phyloP scores from a whole-genome alignment of 352 stramenopile genomes.

The Globisporangium lucens region DNA sequence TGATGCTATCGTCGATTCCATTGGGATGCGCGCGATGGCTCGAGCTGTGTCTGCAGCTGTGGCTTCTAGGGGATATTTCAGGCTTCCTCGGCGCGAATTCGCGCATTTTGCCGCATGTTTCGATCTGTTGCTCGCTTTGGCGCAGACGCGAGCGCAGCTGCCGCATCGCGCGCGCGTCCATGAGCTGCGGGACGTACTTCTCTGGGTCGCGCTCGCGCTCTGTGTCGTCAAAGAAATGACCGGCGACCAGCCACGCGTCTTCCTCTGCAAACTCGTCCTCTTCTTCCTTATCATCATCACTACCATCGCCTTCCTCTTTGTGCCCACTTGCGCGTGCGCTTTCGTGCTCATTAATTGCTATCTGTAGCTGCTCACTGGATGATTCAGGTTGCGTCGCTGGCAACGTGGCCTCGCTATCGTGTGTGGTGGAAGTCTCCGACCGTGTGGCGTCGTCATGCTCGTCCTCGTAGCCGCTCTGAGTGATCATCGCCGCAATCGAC shows the following conservation, averaged over 20 bases:
- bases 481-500: neutral
- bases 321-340: neutral
- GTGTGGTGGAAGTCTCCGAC: neutral
- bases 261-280: slow-evolving; percentile 8
- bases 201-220: slow-evolving; percentile 14
- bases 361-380: neutral
- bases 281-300: neutral
- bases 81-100: slow-evolving; percentile 44
- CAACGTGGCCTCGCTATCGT: neutral
- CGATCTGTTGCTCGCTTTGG: slow-evolving; percentile 37
- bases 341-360: neutral
- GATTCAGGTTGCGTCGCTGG: neutral
- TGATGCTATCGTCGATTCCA: neutral
- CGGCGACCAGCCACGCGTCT: slow-evolving; percentile 9
- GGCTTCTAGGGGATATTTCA: neutral
- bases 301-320: neutral
- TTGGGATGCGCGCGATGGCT: neutral
- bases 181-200: slow-evolving; percentile 45
- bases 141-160: slow-evolving; percentile 34
- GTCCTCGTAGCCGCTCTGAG: neutral
- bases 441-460: neutral
- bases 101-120: slow-evolving; percentile 41
- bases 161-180: slow-evolving; percentile 52
- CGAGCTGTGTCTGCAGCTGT: neutral
- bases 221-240: slow-evolving; percentile 8